Conservation (phyloP, 2,329 filamentous ascomycete genomes). For the Fusarium compactum region DNA sequence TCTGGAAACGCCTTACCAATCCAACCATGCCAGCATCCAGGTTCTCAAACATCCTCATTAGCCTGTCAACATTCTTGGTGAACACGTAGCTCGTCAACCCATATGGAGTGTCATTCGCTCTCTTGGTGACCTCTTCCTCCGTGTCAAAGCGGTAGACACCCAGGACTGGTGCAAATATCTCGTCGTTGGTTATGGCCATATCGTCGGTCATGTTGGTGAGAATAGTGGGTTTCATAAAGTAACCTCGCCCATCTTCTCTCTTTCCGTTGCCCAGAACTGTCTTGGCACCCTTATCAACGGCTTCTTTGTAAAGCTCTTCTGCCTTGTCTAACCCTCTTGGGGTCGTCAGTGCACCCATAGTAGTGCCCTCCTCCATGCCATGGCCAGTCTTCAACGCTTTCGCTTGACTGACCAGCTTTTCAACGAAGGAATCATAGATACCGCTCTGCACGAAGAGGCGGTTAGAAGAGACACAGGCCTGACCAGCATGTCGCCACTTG, state of each 20-base stretch:
- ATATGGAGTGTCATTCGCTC: not conserved
- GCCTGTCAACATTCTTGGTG: not conserved
- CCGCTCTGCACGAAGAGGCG: not conserved
- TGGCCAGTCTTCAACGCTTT: not conserved
- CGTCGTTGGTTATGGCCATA: not conserved
- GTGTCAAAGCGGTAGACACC: not conserved
- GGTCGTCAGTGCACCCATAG: not conserved
- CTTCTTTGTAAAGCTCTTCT: not conserved
- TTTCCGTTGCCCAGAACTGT: not conserved
- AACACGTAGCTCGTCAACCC: conserved; percentile 1
- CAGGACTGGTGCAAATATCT: not conserved
- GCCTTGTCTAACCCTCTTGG: not conserved
- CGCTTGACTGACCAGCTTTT: not conserved
- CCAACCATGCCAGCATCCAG: conserved; percentile 1
- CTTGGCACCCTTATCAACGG: not conserved
- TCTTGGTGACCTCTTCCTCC: not conserved
- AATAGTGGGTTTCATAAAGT: not conserved
- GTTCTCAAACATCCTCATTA: not conserved
- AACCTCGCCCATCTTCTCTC: not conserved
- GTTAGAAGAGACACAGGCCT: conserved; percentile 58
- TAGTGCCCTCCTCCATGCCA: not conserved
- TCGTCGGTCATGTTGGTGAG: not conserved
- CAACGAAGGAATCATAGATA: not conserved
- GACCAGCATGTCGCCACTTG: conserved; percentile 77
- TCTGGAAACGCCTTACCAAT: not conserved